A percentile compares a stretch with the other conserved stretches of the same genome.
Evolutionary conservation across 2,329 filamentous ascomycete species (phyloP).

Genomic region (Colletotrichum eremochloae): DNA sequence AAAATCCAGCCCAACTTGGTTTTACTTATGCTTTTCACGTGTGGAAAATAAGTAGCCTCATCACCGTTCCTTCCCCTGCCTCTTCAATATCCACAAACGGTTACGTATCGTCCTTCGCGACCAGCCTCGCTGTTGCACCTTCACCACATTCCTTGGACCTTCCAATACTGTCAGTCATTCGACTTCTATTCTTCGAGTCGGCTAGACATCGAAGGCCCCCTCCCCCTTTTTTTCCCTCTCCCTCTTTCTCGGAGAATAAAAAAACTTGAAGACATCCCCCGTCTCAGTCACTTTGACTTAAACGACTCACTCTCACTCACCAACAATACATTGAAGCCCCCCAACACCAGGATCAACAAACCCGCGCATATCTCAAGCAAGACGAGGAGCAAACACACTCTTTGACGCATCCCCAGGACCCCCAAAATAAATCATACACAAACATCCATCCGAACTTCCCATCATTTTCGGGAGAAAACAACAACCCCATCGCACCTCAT

Average conservation of each 20-base stretch:
- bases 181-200: slow-evolving; percentile 28
- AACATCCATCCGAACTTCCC: not conserved
- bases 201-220: slow-evolving; percentile 17
- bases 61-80: slow-evolving; percentile 38
- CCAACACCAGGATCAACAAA: slow-evolving; percentile 12
- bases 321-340: slow-evolving; percentile 6
- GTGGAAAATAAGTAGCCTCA: slow-evolving; percentile 13
- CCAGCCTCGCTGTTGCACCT: slow-evolving; percentile 38
- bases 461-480: slow-evolving; percentile 3
- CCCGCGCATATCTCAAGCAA: slow-evolving; percentile 17
- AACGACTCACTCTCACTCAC: slow-evolving; percentile 39
- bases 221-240: not conserved
- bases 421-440: not conserved
- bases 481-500: slow-evolving; percentile 4
- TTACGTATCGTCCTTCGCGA: slow-evolving; percentile 32
- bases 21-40: slow-evolving; percentile 21
- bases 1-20: slow-evolving; percentile 24
- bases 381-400: slow-evolving; percentile 37
- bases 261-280: slow-evolving; percentile 22
- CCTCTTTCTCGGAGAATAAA: slow-evolving; percentile 22
- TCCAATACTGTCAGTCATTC: slow-evolving; percentile 24
- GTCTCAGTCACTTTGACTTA: slow-evolving; percentile 39
- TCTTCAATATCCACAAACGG: slow-evolving; percentile 34
- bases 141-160: slow-evolving; percentile 38
- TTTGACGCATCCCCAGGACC: slow-evolving; percentile 3